Conservation (phyloP, 1,284 basidiomycete genomes). For the Filobasidium uniguttulatum region DNA sequence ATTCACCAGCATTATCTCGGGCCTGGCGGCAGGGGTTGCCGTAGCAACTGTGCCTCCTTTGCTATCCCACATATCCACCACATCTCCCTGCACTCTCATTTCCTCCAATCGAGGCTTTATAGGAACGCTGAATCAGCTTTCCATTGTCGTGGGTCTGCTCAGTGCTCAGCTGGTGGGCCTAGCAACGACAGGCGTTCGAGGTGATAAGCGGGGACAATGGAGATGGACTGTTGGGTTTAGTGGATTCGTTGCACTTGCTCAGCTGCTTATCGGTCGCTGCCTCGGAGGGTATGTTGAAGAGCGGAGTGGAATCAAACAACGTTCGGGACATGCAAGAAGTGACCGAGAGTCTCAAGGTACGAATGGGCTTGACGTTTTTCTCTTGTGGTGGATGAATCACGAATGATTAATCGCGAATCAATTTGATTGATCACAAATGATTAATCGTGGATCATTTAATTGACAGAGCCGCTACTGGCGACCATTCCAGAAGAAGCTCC, state of each 20-base stretch:
- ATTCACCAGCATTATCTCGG: constrained; percentile 54
- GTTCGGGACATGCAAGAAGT: too few species aligned
- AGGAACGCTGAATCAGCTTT: constrained; percentile 78
- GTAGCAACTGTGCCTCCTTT: constrained; percentile 77
- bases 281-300: constrained; percentile 6
- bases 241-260: constrained; percentile 45
- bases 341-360: too few species aligned
- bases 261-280: constrained; percentile 49
- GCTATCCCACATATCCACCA: constrained; percentile 65
- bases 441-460: too few species aligned
- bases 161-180: constrained; percentile 47
- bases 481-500: constrained; percentile 1
- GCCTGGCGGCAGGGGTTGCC: constrained; percentile 66
- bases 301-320: constrained; percentile 33
- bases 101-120: constrained; percentile 20
- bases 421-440: too few species aligned
- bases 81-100: constrained; percentile 22
- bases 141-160: constrained; percentile 71
- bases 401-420: too few species aligned
- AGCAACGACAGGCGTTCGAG: constrained; percentile 30
- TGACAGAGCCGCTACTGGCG: too few species aligned
- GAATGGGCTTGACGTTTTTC: too few species aligned
- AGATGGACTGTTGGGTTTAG: constrained; percentile 58
- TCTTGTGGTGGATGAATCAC: too few species aligned
- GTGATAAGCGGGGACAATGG: constrained; percentile 43